Base-by-base conservation (phyloP, 495 filamentous ascomycete genomes). In the Xylaria telfairii region DNA sequence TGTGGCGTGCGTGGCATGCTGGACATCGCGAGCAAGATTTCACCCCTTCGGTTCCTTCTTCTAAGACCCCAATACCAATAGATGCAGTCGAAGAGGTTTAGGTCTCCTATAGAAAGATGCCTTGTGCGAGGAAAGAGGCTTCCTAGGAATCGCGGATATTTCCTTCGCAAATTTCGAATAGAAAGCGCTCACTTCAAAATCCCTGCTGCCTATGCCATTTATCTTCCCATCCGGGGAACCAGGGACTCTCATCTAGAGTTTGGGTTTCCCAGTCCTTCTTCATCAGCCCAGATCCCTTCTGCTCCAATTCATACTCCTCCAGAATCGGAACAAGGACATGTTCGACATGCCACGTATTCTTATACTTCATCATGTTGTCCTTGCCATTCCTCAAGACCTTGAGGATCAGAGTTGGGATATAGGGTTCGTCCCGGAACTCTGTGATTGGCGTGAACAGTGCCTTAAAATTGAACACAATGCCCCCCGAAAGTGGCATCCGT, bases 381-480 rank as follows among this genome's bases (percentile, higher is more conserved):
- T 95, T 95, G 4, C 92, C 94, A 59, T 92, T 89, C 63, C 80
- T 87, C 68, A 96, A 71, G 10, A 96, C 78, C 81, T 91, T 92
- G 0, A 86, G 76, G 28, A 94, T 42, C 30, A 97, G 77, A 19
- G 85, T 85, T 0, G 94, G 94, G 2, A 97, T 81, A 49, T 89
- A 90, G 24, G 91, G 87, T 75, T 97, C 94, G 57, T 92, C 86
- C 0, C 90, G 82, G 70, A 97, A 90, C 73, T 92, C 90, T 21
- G 82, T 76, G 0, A 97, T 78, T 0, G 92, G 91, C 3, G 93
- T 96, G 81, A 97, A 97, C 0, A 97, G 78, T 0, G 91, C 94
- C 76, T 96, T 97, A 88, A 95, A 97, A 77, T 97, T 97, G 81
- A 97, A 97, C 3, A 93, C 87, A 10, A 97, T 81, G 0, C 86